Conservation (phyloP, 2,329 filamentous ascomycete species). For the Aspergillus spinulosporus region DNA sequence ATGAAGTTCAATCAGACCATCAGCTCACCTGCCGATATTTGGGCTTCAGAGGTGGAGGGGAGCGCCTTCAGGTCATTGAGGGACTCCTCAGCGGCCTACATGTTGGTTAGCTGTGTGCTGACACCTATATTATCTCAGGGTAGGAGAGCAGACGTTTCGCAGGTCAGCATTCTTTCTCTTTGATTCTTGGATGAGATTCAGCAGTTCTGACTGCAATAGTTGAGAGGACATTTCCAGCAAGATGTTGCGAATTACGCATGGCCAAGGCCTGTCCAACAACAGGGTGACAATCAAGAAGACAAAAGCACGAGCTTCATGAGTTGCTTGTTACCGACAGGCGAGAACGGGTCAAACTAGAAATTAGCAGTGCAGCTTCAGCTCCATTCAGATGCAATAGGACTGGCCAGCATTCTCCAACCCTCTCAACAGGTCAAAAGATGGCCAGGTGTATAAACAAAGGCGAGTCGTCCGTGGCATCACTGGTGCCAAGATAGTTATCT, state of each 20-base stretch:
- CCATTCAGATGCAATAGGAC: not conserved
- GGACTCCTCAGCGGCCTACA: slow-evolving; percentile 86
- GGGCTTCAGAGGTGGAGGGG: slow-evolving; percentile 71
- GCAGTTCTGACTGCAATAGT: slow-evolving; percentile 82
- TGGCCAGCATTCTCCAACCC: not conserved
- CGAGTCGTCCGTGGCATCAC: slow-evolving; percentile 17
- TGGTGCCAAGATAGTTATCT: slow-evolving; percentile 13
- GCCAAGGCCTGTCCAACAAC: no score
- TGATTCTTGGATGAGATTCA: slow-evolving; percentile 90
- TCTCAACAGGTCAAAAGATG: not conserved
- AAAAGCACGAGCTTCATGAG: slow-evolving; percentile 18
- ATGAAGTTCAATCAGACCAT: not conserved
- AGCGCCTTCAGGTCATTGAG: slow-evolving; percentile 82
- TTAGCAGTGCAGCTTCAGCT: not conserved
- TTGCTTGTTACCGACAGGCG: slow-evolving; percentile 1
- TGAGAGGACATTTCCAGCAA: slow-evolving; percentile 76
- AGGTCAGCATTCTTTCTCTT: slow-evolving; percentile 93
- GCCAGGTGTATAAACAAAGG: slow-evolving; percentile 7
- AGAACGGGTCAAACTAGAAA: not conserved
- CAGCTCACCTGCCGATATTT: slow-evolving; percentile 66
- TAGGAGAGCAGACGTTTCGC: slow-evolving; percentile 57
- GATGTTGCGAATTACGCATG: slow-evolving; percentile 30
- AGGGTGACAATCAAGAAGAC: slow-evolving; percentile 18
- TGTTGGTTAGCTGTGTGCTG: slow-evolving; percentile 25
- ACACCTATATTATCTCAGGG: slow-evolving; percentile 18